Base-by-base conservation (phyloP, 352 stramenopile genomes). In the Globisporangium sylvaticum region DNA sequence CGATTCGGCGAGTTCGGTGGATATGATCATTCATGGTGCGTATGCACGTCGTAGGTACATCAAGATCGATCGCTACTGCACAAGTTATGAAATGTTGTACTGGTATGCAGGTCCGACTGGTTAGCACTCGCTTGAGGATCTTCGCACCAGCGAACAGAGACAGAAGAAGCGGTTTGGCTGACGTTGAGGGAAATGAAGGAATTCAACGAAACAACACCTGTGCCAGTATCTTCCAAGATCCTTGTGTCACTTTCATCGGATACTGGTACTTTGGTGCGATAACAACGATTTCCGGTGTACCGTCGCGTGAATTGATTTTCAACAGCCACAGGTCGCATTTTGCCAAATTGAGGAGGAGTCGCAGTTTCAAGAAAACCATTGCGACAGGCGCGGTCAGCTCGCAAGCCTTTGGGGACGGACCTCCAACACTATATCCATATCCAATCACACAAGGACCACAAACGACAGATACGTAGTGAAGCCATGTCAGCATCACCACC, bases 401-500 rank as follows among this genome's bases (percentile, higher is more conserved):
- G 37, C 12, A 44, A 48, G 39, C 6, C n/a, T 48, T 48, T 22
- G 39, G 15, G 6, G 15, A 48, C 15, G 5, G 39, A 22, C 39
- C 15, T 22, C 39, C 39, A 48, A 4, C 15, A 48, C 39, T n/a
- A 22, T 22, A 15, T 34, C 24, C 18, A 22, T 22, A 15, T 34
- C 24, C 12, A 20, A 4, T 37, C 57, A 37, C 14, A 34, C 32
- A 20, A 37, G 24, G 52, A 15, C 14, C 6, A 29, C 12, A 22
- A 27, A 37, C 22, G 24, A 15, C 15, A 14, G 25, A 27, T 29
- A 44, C 18, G 37, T 14, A 29, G 37, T 8, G 37, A 48, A 48
- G 39, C 12, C 53, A 68, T 69, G 53, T 27, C 66, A 32, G 18
- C 18, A 12, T 10, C 31, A 1, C 27, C 59, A 58, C n/a, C 22